Evolutionary conservation across 306 rosid genomes (phyloP), one percentile per base, ranked within the genome.

Genomic region (Cicer pinnatifidum): DNA sequence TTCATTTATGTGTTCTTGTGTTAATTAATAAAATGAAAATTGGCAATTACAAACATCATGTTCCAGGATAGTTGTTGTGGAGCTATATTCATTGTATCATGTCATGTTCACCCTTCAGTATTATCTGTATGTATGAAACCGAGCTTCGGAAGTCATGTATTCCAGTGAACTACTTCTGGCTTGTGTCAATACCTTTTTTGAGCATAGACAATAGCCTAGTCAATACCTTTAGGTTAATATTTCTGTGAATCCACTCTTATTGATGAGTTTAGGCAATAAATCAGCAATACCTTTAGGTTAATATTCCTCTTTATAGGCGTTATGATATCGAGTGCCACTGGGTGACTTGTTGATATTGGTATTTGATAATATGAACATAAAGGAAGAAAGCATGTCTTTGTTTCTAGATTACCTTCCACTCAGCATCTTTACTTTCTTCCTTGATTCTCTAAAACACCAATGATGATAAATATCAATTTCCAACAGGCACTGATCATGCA

Each of bases 401-500:
- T 50, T 76, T 35, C 10, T 65, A 37, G 53, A 69, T 76, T 69
- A 67, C 40, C 60, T 54, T 8, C 46, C 35, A 67, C 37, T 16
- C 9, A 62, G 50, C 37, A 35, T 66, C 68, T 46, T 52, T 53
- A 23, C 43, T 75, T 54, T 40, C 45, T 39, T 23, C 10, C 13
- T 80, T 15, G 28, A 44, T 71, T 59, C 76, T 28, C 51, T 60
- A 65, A 58, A 39, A 66, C 19, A 15, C 37, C 8, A 57, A 57
- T 47, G 41, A 48, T 78, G 71, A 65, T 46, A 51, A 51, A 58
- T 52, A 59, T 66, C 51, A 69, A 45, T 65, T 75, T 75, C 59
- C 46, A 35, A 57, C 89, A 93, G 98, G 97, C 70, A 93, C 97
- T 72, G 97, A 93, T 88, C 98, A 93, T 82, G 89, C 90, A 67